Evolutionary conservation across 163 green algal species (phyloP), one percentile per base, ranked within the genome.

Genomic region (Chlamydomonas reinhardtii): DNA sequence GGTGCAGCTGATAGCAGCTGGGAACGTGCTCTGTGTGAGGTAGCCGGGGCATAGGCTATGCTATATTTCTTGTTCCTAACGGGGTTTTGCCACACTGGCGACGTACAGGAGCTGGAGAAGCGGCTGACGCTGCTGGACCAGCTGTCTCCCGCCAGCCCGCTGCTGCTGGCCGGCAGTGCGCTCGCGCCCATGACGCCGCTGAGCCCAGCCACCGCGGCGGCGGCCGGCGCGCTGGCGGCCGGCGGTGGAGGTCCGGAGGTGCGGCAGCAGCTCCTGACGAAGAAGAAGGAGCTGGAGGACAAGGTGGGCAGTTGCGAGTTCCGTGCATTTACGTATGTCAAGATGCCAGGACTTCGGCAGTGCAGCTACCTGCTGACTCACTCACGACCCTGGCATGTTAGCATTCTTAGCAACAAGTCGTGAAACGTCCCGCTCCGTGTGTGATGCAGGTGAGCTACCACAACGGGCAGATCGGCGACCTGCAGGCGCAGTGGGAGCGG

Each of bases 91-190:
- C n/a, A n/a, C n/a, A n/a, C n/a, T n/a, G n/a, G n/a, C n/a, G n/a
- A 12, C 37, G 1, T 43, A 31, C 54, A 85, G 74, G 73, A 89
- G n/a, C 89, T 97, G 52, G 91, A 97, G 89, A 94, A 94, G 91
- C 88, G 91, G 65, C 86, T 97, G 31, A 92, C 92, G 89, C 88
- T 89, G 74, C 84, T 77, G 19, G 85, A 89, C 61, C 89, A 91
- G 74, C 72, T 91, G 59, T 75, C 85, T 43, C 87, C 85, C n/a
- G 74, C 80, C 52, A 92, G 86, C 73, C 91, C 91, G 8, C 74
- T 92, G 31, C 64, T 91, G 32, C 69, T 82, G 71, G 59, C 56
- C n/a, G 81, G 52, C 6, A 34, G 27, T 5, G 52, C 3, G 2
- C 20, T 27, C 27, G 52, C 70, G 27, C 37, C 37, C 37, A 32